Evolutionary conservation across 768 basidiomycete species (phyloP).

Genomic region (Hirschioporus abietinus): DNA sequence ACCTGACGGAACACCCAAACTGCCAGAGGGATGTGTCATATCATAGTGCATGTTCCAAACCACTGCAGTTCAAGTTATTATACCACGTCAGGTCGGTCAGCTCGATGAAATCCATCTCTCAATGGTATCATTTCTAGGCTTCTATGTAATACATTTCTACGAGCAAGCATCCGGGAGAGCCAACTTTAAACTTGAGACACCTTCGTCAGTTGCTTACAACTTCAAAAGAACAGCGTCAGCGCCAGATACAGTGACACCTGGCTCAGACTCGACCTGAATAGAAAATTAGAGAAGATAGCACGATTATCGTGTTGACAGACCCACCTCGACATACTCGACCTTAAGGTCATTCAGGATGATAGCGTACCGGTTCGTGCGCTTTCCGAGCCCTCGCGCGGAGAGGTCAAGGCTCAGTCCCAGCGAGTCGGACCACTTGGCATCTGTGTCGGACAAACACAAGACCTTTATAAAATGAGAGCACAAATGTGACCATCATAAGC

Average conservation of each 20-base stretch:
- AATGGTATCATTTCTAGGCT: not conserved
- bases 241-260: slow-evolving; percentile 50
- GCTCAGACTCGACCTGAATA: slow-evolving; percentile 43
- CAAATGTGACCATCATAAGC: slow-evolving; percentile 21
- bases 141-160: not conserved
- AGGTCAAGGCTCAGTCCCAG: slow-evolving; percentile 58
- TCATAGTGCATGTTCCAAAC: not conserved
- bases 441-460: slow-evolving; percentile 49
- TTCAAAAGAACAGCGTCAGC: slow-evolving; percentile 47
- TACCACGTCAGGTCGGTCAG: not conserved
- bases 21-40: slow-evolving; percentile 36
- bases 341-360: slow-evolving; percentile 65
- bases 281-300: slow-evolving; percentile 14
- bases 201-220: slow-evolving; percentile 14
- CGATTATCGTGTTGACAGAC: slow-evolving; percentile 16
- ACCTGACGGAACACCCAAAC: slow-evolving; percentile 46
- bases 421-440: slow-evolving; percentile 49
- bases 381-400: slow-evolving; percentile 42
- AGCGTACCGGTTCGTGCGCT: slow-evolving; percentile 58
- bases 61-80: not conserved
- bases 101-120: not conserved
- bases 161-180: not conserved
- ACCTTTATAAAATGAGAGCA: slow-evolving; percentile 37
- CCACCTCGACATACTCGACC: slow-evolving; percentile 58
- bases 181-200: too few species aligned